phyloP scores from a whole-genome alignment of 2,329 filamentous ascomycete species.

The Ceratocystis destructans region DNA sequence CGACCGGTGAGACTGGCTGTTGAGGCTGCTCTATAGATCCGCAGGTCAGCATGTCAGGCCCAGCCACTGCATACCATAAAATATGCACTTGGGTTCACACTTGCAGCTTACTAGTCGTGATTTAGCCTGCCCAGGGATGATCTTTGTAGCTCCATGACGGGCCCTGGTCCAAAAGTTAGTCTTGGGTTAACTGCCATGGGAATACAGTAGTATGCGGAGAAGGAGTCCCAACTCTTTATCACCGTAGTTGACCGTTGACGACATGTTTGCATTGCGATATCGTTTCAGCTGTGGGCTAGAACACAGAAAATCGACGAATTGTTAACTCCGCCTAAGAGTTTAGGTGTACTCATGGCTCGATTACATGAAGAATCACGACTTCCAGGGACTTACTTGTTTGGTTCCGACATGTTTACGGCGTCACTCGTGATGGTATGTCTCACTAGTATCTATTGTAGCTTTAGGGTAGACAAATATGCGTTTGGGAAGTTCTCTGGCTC shows the following conservation, averaged over 20 bases:
- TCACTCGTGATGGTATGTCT: neutral
- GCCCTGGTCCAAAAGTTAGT: neutral
- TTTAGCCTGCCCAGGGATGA: conserved; percentile 1
- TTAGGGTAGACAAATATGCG: neutral
- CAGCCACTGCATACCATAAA: neutral
- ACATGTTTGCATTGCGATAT: conserved; percentile 10
- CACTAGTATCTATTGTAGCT: neutral
- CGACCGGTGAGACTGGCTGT: neutral
- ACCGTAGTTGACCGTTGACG: conserved; percentile 6
- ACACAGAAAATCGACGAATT: neutral
- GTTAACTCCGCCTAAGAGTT: conserved; percentile 5
- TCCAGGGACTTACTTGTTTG: conserved; percentile 7
- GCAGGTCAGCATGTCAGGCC: neutral
- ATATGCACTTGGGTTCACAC: neutral
- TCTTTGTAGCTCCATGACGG: conserved; percentile 8
- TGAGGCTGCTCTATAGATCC: neutral
- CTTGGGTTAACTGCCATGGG: neutral
- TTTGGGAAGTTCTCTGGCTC: neutral
- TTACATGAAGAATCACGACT: neutral
- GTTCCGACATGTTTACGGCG: neutral
- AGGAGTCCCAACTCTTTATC: conserved; percentile 6
- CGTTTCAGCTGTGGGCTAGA: conserved; percentile 9
- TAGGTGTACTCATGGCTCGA: neutral
- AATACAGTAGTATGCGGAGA: conserved; percentile 1
- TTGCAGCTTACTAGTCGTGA: conserved; percentile 6